phyloP scores from a whole-genome alignment of 805 yeast species.

The Cyberlindnera galapagoensis region DNA sequence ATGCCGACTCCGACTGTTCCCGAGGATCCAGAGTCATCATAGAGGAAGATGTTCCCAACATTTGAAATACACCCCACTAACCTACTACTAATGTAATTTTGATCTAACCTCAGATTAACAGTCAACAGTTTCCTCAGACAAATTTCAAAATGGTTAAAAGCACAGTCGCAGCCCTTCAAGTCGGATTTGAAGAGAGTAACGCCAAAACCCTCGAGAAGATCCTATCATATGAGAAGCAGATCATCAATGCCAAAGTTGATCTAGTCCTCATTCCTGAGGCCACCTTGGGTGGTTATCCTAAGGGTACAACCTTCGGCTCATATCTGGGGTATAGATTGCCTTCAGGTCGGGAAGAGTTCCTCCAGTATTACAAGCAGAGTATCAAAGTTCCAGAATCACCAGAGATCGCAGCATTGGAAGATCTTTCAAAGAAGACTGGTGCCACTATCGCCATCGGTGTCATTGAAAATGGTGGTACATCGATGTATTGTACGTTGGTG shows the following conservation, averaged over 20 bases:
- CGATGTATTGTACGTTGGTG: slow-evolving; percentile 36
- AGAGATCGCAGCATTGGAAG: slow-evolving; percentile 29
- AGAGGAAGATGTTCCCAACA: too few relatives aligned
- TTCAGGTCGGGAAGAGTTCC: slow-evolving; percentile 35
- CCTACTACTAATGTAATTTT: too few relatives aligned
- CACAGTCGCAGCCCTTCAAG: slow-evolving; percentile 37
- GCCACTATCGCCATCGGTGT: slow-evolving; percentile 35
- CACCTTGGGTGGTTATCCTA: slow-evolving; percentile 40
- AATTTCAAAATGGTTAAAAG: slow-evolving; percentile 24
- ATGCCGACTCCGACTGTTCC: too few relatives aligned
- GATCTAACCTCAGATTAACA: too few relatives aligned
- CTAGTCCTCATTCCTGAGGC: slow-evolving; percentile 42
- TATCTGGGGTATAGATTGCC: slow-evolving; percentile 36
- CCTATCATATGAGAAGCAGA: slow-evolving; percentile 31
- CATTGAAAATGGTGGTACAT: slow-evolving; percentile 33
- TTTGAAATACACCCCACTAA: too few relatives aligned
- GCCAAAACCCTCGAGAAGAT: slow-evolving; percentile 32
- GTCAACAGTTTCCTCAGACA: too few relatives aligned
- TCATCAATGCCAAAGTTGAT: slow-evolving; percentile 26
- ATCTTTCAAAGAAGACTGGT: slow-evolving; percentile 27
- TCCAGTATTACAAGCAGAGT: slow-evolving; percentile 29
- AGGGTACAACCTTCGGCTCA: slow-evolving; percentile 37
- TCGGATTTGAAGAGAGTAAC: slow-evolving; percentile 35
- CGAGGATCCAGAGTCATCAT: too few relatives aligned
- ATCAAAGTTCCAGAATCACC: slow-evolving; percentile 29